A percentile compares a stretch with the other conserved stretches of the same genome.
Conservation (phyloP, 495 filamentous ascomycete species). For the Hypoxylon perforatum region DNA sequence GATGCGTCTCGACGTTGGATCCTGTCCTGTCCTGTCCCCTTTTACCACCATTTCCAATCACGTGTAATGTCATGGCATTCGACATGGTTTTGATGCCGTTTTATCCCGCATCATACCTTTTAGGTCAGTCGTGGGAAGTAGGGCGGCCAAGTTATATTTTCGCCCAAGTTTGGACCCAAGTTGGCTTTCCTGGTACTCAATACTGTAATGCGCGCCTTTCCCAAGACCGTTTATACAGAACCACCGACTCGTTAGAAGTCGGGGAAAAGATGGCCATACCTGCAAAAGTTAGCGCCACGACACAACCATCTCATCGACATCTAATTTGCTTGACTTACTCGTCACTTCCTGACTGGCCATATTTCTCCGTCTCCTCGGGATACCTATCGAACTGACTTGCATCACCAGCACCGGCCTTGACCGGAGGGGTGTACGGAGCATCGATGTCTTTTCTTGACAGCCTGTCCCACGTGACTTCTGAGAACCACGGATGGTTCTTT, state of each 20-base stretch:
- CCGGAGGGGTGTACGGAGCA: slow-evolving; percentile 97
- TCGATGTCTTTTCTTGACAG: slow-evolving; percentile 95
- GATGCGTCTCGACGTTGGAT: slow-evolving; percentile 6
- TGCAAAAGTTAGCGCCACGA: slow-evolving; percentile 47
- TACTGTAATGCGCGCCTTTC: slow-evolving; percentile 3
- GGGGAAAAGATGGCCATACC: slow-evolving; percentile 76
- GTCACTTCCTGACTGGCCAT: slow-evolving; percentile 80
- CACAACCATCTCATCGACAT: slow-evolving; percentile 9
- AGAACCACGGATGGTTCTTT: slow-evolving; percentile 95
- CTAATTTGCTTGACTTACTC: slow-evolving; percentile 69
- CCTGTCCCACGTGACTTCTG: slow-evolving; percentile 97
- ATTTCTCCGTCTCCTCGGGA: slow-evolving; percentile 93
- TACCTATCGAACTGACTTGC: slow-evolving; percentile 98
- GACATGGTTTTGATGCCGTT: slow-evolving; percentile 10
- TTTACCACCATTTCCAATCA: slow-evolving; percentile 16
- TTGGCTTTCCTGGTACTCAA: slow-evolving; percentile 9
- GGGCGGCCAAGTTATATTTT: slow-evolving; percentile 2
- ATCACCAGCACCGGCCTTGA: slow-evolving; percentile 91
- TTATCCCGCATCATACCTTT: slow-evolving; percentile 3
- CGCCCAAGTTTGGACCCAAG: slow-evolving; percentile 10
- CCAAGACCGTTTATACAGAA: slow-evolving; percentile 7
- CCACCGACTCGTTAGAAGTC: slow-evolving; percentile 67
- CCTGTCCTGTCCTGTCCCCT: background rate
- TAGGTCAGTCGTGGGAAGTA: background rate
- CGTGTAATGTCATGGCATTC: slow-evolving; percentile 3